Conservation (phyloP, 768 basidiomycete species). For the Podaxis sp. region DNA sequence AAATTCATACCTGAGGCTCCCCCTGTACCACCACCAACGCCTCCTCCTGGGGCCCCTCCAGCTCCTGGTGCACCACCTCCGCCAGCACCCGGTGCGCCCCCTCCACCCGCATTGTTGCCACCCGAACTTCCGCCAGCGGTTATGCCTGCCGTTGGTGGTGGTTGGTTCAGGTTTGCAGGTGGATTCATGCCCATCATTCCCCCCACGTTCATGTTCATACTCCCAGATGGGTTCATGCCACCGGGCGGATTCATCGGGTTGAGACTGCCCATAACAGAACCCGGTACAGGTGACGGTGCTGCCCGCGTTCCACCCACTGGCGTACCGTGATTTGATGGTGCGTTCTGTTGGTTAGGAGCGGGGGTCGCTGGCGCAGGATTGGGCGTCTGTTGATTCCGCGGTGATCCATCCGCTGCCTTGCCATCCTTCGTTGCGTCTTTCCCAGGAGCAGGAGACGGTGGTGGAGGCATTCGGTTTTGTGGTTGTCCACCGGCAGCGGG, state of each 20-base stretch:
- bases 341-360: conserved; percentile 10
- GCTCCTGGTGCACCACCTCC: not conserved
- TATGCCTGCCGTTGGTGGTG: conserved; percentile 3
- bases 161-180: conserved; percentile 5
- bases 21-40: conserved; percentile 1
- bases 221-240: conserved; percentile 4
- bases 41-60: conserved; percentile 8
- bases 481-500: conserved; percentile 12
- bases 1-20: conserved; percentile 15
- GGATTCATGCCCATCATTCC: conserved; percentile 14
- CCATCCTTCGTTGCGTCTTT: conserved; percentile 10
- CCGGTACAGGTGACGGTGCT: conserved; percentile 12
- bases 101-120: not conserved
- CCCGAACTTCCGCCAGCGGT: not conserved
- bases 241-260: conserved; percentile 8
- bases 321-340: conserved; percentile 13
- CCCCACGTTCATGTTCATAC: conserved; percentile 9
- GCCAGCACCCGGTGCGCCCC: not conserved
- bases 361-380: conserved; percentile 11
- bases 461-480: conserved; percentile 13
- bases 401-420: conserved; percentile 12
- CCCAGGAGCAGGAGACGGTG: conserved; percentile 14
- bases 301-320: conserved; percentile 7
- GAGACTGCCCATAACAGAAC: conserved; percentile 9
- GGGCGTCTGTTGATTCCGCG: conserved; percentile 11